Evolutionary conservation across 352 stramenopile species (phyloP), one percentile per base, ranked within the genome.

Genomic region (Globisporangium viniferum): DNA sequence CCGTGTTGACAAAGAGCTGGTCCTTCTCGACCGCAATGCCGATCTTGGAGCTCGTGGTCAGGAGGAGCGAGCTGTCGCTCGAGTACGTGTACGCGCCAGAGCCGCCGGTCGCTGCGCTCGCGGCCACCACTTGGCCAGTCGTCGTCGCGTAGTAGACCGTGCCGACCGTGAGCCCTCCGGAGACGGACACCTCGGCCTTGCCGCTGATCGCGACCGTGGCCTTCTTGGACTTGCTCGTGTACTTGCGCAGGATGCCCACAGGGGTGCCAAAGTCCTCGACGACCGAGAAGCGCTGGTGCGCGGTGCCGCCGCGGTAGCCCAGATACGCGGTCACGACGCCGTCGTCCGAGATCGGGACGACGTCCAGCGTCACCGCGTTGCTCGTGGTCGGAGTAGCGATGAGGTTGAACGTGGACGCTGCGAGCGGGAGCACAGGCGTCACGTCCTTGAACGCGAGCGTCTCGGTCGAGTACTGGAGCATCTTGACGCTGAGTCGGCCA

Each of bases 71-170:
- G 24, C 69, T 61, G 36, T 73, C 68, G 1, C 56, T 56, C 15
- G 67, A 66, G 58, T 86, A 88, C 51, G 77, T 54, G 64, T 76
- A 89, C 31, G 89, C 76, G 60, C 41, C 41, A 2, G 41, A 49
- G 15, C 41, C 41, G 6, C 41, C 41, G 15, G 41, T 48, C 41
- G 41, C 41, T n/a, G 41, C 41, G 41, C 41, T 48, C 15, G 41
- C 41, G 41, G 41, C 14, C 41, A 48, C 15, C 41, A 90, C 59
- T 15, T 66, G 71, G 8, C 82, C 84, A 2, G 66, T 74, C 10
- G 84, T 91, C 7, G 75, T 90, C 8, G 82, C 81, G 73, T 90
- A 92, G 70, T 92, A 84, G 18, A 83, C 61, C 33, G 69, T 64
- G 10, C 75, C 75, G 5, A 63, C 51, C 8, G 60, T 66, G 9